A percentile compares a stretch with the other conserved stretches of the same genome.
These are phyloP conservation scores for Oryza brachyantha DNA, from an alignment of 176 grass and related monocot genomes.

Conservation along the genomic window DNA sequence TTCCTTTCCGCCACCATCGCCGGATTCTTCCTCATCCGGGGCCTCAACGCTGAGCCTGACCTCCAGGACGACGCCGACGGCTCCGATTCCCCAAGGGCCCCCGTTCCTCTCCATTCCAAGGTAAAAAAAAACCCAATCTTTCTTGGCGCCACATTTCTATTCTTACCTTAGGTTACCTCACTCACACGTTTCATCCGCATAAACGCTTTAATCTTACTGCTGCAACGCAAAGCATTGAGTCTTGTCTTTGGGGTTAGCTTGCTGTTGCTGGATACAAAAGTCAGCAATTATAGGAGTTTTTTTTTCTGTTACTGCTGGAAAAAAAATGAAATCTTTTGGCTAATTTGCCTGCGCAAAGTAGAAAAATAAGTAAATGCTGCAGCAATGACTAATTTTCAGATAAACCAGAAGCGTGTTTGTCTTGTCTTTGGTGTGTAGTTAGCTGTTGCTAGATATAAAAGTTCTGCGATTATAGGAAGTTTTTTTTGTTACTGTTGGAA, in stretches of 20 bases:
- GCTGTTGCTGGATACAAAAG: background rate
- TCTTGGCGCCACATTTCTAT: background rate
- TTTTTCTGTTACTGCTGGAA: background rate
- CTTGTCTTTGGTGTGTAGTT: background rate
- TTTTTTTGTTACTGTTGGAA: background rate
- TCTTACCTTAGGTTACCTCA: conserved; percentile 10
- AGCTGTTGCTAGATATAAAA: background rate
- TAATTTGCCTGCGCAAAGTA: background rate
- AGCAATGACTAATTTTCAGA: background rate
- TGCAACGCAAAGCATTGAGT: background rate
- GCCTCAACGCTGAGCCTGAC: conserved; percentile 54
- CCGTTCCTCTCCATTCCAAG: conserved; percentile 42
- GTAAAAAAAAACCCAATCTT: background rate
- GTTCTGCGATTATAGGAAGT: background rate
- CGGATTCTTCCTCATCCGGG: conserved; percentile 84
- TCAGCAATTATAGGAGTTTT: background rate
- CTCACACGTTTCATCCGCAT: background rate
- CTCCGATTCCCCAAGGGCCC: conserved; percentile 6
- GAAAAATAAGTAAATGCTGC: background rate
- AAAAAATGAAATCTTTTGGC: background rate
- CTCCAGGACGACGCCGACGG: conserved; percentile 21
- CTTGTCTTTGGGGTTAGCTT: background rate
- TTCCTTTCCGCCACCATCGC: conserved; percentile 95
- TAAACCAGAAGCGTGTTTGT: background rate
- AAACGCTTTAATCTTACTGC: background rate